Evolutionary conservation across 2,329 filamentous ascomycete genomes (phyloP).

Genomic region (Fusarium sp.): DNA sequence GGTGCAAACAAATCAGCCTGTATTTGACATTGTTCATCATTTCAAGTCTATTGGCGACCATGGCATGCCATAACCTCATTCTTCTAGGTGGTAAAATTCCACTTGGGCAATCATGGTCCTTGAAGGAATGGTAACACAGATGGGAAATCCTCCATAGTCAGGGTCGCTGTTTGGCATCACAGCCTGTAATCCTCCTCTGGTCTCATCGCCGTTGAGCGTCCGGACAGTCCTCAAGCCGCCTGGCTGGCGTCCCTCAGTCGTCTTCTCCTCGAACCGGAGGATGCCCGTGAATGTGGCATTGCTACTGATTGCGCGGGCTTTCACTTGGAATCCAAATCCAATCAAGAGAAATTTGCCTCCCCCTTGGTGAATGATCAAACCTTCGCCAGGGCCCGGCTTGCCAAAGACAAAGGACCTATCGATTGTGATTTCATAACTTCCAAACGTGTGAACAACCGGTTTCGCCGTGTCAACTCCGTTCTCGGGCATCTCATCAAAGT

Average conservation of each 20-base stretch:
- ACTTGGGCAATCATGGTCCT: constrained; percentile 61
- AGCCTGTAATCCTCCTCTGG: constrained; percentile 5
- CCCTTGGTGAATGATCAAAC: constrained; percentile 47
- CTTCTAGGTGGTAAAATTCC: background rate
- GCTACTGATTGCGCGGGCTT: background rate
- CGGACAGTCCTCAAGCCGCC: constrained; percentile 6
- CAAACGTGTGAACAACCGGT: background rate
- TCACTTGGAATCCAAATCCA: constrained; percentile 26
- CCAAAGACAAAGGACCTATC: constrained; percentile 53
- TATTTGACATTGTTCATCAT: too few species aligned
- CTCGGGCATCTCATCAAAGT: constrained; percentile 24
- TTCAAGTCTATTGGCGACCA: too few species aligned
- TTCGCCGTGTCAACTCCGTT: background rate
- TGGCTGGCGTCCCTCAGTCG: background rate
- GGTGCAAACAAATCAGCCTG: too few species aligned
- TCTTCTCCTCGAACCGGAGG: constrained; percentile 17
- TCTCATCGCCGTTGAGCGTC: constrained; percentile 33
- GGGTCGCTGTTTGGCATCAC: constrained; percentile 59
- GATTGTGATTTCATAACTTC: constrained; percentile 49
- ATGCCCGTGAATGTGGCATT: constrained; percentile 19
- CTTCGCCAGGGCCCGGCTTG: constrained; percentile 46
- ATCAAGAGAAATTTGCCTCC: constrained; percentile 45
- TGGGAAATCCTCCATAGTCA: constrained; percentile 68
- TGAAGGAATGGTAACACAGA: constrained; percentile 66
- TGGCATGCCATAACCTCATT: background rate